Evolutionary conservation across 768 basidiomycete species (phyloP).

Genomic region (Rhodosporidiobolus odoratus): DNA sequence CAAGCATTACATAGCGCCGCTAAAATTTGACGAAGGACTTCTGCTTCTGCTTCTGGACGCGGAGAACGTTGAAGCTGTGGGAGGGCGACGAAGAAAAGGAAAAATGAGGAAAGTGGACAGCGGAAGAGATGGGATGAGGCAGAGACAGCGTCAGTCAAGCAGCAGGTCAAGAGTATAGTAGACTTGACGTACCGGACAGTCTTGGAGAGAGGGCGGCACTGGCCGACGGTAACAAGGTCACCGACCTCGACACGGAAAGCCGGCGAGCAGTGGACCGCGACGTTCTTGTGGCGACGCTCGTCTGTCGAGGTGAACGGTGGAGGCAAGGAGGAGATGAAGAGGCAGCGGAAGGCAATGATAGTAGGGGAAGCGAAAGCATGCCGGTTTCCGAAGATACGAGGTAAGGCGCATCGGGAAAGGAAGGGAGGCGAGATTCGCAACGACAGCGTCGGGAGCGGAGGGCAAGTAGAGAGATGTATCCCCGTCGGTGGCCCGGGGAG

Average conservation of each 20-base stretch:
- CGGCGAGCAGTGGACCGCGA: constrained; percentile 93
- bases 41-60: not conserved
- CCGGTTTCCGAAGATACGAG: too few species aligned
- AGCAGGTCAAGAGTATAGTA: not conserved
- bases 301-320: not conserved
- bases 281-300: constrained; percentile 75
- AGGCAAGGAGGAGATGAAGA: not conserved
- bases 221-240: constrained; percentile 91
- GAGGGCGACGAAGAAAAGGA: not conserved
- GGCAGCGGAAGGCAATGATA: not conserved
- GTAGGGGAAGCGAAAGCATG: not conserved
- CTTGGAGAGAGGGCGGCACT: constrained; percentile 98
- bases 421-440: too few species aligned
- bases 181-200: constrained; percentile 50
- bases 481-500: not conserved
- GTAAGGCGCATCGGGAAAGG: too few species aligned
- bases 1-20: too few species aligned
- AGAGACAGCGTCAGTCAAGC: not conserved
- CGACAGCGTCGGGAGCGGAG: too few species aligned
- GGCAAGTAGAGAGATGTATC: too few species aligned
- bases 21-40: too few species aligned
- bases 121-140: not conserved
- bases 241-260: constrained; percentile 97
- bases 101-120: not conserved
- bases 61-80: not conserved